These are phyloP conservation scores for Chiua sp. DNA, from an alignment of 1,284 basidiomycete genomes.

Conservation along the genomic window DNA sequence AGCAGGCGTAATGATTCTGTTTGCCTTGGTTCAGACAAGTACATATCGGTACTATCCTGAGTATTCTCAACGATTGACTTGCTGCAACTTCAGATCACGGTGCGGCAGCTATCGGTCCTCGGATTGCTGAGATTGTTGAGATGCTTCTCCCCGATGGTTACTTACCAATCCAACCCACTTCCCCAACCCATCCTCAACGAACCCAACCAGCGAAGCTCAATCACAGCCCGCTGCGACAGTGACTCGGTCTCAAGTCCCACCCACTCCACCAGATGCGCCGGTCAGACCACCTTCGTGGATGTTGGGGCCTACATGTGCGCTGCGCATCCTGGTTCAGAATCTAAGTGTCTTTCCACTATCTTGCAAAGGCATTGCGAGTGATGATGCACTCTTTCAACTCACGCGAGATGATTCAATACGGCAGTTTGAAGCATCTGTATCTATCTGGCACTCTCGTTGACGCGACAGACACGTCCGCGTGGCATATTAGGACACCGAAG, in stretches of 20 bases:
- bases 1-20: constrained; percentile 28
- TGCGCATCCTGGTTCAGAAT: constrained; percentile 22
- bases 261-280: background rate
- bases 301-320: constrained; percentile 29
- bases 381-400: constrained; percentile 15
- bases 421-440: constrained; percentile 23
- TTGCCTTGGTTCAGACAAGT: constrained; percentile 28
- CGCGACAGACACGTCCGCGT: constrained; percentile 16
- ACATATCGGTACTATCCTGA: background rate
- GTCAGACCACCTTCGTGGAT: constrained; percentile 23
- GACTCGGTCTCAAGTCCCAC: background rate
- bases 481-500: constrained; percentile 26
- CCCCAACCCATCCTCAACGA: background rate
- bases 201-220: background rate
- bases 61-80: background rate
- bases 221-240: background rate
- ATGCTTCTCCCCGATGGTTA: constrained; percentile 23
- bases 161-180: background rate
- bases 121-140: constrained; percentile 16
- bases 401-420: constrained; percentile 13
- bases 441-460: constrained; percentile 22
- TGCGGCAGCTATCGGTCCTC: constrained; percentile 5
- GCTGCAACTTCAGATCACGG: constrained; percentile 20
- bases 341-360: background rate
- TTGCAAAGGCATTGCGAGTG: background rate